phyloP scores from a whole-genome alignment of 345 rosid species.

The Isatis tinctoria region DNA sequence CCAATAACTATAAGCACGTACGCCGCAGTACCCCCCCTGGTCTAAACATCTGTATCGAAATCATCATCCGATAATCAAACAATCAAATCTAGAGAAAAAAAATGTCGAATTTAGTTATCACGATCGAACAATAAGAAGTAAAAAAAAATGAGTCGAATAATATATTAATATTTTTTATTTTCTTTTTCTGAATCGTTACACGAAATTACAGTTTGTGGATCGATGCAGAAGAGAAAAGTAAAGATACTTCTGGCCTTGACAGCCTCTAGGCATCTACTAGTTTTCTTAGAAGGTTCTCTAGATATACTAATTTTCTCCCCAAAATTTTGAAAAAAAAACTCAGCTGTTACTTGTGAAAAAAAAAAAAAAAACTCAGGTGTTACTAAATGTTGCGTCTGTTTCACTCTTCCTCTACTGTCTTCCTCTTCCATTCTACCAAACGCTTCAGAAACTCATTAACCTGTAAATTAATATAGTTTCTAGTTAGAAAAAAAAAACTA shows the following conservation, averaged over 20 bases:
- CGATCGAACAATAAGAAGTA: neutral
- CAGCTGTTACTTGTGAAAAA: conserved; percentile 21
- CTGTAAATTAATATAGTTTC: conserved; percentile 33
- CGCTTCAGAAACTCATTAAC: conserved; percentile 66
- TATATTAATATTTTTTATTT: neutral
- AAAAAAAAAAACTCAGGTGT: conserved; percentile 27
- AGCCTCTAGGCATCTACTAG: conserved; percentile 13
- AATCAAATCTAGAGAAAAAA: too few species aligned
- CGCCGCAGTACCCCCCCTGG: neutral
- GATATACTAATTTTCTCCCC: conserved; percentile 16
- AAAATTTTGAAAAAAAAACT: conserved; percentile 29
- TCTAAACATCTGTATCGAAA: neutral
- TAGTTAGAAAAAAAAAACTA: neutral
- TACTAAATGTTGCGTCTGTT: neutral
- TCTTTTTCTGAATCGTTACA: conserved; percentile 28
- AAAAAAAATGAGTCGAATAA: neutral
- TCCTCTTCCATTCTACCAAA: conserved; percentile 66
- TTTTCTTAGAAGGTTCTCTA: conserved; percentile 12
- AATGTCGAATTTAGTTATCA: too few species aligned
- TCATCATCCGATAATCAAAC: too few species aligned
- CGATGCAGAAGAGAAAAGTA: conserved; percentile 17
- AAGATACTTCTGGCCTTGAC: conserved; percentile 9
- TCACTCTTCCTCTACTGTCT: conserved; percentile 12
- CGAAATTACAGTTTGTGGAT: conserved; percentile 30
- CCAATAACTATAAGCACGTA: neutral